Conservation (phyloP, 2,329 filamentous ascomycete genomes). For the Bipolaris victoriae region DNA sequence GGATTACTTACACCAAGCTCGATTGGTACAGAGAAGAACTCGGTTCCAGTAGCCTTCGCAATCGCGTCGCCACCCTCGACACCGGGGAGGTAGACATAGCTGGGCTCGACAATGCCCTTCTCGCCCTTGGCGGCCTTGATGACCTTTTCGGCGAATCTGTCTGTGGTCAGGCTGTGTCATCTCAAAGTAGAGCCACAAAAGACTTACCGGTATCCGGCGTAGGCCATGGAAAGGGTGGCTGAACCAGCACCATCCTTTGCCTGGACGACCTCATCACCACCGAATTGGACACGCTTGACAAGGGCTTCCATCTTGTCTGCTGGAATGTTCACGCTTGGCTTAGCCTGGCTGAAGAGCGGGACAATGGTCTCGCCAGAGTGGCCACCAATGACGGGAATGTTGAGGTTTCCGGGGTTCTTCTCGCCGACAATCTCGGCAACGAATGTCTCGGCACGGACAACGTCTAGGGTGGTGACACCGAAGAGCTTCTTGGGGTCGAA, state of each 20-base stretch:
- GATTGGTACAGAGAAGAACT: constrained; percentile 96
- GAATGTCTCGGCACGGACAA: constrained; percentile 97
- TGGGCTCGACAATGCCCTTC: constrained; percentile 91
- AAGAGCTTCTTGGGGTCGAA: constrained; percentile 97
- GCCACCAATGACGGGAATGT: constrained; percentile 90
- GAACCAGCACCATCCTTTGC: constrained; percentile 92
- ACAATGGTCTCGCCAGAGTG: constrained; percentile 99
- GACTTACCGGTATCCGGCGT: constrained; percentile 75
- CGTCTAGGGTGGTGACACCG: constrained; percentile 97
- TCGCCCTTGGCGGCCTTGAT: constrained; percentile 87
- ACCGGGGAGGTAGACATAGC: constrained; percentile 93
- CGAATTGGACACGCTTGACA: constrained; percentile 94
- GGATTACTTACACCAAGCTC: constrained; percentile 84
- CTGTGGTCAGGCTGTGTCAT: background rate
- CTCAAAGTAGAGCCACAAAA: too few relatives aligned
- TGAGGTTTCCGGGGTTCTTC: constrained; percentile 80
- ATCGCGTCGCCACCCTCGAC: constrained; percentile 86
- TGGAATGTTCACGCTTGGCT: constrained; percentile 79
- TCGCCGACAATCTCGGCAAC: constrained; percentile 83
- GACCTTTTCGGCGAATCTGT: constrained; percentile 86
- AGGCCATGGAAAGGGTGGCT: constrained; percentile 92
- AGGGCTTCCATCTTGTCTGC: constrained; percentile 88
- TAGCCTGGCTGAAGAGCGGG: constrained; percentile 91
- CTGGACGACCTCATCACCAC: constrained; percentile 95
- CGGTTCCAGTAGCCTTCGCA: constrained; percentile 77